Evolutionary conservation across 1,284 basidiomycete genomes (phyloP).

Genomic region (Irpex lacteus): DNA sequence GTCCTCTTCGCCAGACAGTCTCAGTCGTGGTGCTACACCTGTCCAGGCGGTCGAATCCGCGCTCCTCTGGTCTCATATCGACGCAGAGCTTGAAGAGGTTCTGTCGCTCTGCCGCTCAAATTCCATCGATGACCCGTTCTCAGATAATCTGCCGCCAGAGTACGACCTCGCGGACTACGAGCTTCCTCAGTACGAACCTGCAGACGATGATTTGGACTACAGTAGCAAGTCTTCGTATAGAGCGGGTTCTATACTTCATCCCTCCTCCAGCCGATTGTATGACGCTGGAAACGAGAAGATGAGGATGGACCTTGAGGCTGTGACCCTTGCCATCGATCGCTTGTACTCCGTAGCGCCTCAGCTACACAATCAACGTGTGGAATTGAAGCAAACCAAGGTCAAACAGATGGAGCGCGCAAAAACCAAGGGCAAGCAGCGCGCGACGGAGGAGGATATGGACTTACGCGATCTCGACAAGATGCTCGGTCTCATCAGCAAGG

Average conservation of each 20-base stretch:
- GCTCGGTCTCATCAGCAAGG: constrained; percentile 68
- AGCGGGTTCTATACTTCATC: not conserved
- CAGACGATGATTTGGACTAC: constrained; percentile 31
- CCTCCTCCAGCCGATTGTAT: constrained; percentile 9
- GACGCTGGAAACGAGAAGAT: constrained; percentile 60
- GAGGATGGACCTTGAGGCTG: constrained; percentile 77
- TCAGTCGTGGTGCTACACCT: constrained; percentile 36
- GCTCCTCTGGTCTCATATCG: constrained; percentile 72
- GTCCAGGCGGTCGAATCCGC: constrained; percentile 59
- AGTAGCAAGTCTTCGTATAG: constrained; percentile 12
- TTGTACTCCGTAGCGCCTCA: constrained; percentile 82
- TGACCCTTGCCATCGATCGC: constrained; percentile 84
- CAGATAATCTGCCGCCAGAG: constrained; percentile 55
- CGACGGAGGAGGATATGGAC: constrained; percentile 33
- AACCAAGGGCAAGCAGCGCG: constrained; percentile 45
- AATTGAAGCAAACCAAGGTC: constrained; percentile 68
- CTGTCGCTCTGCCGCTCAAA: constrained; percentile 51
- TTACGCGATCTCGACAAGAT: constrained; percentile 66
- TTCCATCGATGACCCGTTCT: constrained; percentile 5
- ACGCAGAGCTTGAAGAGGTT: constrained; percentile 69
- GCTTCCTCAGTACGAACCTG: constrained; percentile 61
- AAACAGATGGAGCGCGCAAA: constrained; percentile 63
- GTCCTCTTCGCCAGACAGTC: constrained; percentile 12
- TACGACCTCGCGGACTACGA: constrained; percentile 48
- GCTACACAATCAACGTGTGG: constrained; percentile 82